These are phyloP conservation scores for Ramaria sp. DNA, from an alignment of 768 basidiomycete species.

Conservation along the genomic window DNA sequence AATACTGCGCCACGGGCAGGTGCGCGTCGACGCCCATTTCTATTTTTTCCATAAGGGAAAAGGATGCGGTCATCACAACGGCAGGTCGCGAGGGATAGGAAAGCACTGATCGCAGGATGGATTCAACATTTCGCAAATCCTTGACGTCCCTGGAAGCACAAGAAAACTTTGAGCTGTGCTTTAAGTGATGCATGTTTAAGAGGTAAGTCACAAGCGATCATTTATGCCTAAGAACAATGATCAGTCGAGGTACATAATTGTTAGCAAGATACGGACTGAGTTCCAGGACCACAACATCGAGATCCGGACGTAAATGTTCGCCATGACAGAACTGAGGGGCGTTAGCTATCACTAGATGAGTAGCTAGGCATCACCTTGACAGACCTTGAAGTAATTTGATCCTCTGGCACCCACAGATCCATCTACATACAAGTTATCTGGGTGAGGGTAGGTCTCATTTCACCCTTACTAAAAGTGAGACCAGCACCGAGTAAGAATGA, in stretches of 20 bases:
- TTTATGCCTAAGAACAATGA: background rate
- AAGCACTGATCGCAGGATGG: background rate
- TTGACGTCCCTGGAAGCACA: background rate
- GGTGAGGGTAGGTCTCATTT: conserved; percentile 2
- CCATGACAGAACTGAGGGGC: background rate
- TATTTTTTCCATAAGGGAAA: conserved; percentile 4
- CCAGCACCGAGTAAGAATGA: background rate
- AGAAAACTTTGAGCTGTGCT: background rate
- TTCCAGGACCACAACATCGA: conserved; percentile 1
- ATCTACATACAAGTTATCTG: background rate
- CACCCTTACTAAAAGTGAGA: background rate
- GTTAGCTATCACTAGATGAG: background rate
- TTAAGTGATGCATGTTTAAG: background rate
- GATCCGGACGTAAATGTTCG: conserved; percentile 1
- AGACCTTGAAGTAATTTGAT: conserved; percentile 7
- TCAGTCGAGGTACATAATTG: too few relatives aligned
- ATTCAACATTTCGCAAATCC: conserved; percentile 1
- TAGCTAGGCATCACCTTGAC: background rate
- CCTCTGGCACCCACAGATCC: conserved; percentile 6
- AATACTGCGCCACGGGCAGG: conserved; percentile 7
- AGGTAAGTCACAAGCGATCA: background rate
- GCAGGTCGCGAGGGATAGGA: background rate
- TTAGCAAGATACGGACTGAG: background rate
- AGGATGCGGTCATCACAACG: conserved; percentile 1
- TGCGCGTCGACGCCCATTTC: conserved; percentile 6